Percentiles rank a stretch among this genome's conserved stretches.
These are phyloP conservation scores for Buxus sempervirens DNA, from an alignment of 164 flowering plant species.

Conservation along the genomic window DNA sequence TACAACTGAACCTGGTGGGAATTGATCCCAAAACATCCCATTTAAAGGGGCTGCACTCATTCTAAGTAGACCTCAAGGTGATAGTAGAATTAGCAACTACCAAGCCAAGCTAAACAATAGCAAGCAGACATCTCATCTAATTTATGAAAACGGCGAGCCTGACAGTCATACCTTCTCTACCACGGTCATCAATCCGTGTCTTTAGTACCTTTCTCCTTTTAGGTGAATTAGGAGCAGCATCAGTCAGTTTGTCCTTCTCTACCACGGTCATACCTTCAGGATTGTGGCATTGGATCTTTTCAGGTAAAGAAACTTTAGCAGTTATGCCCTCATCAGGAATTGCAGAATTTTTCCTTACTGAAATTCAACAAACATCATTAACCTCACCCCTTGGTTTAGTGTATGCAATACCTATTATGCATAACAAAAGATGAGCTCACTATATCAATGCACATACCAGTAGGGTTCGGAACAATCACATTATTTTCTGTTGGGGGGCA, in stretches of 20 bases:
- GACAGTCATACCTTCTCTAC: constrained; percentile 85
- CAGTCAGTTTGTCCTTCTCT: constrained; percentile 30
- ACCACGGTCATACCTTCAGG: constrained; percentile 22
- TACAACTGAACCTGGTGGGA: no score
- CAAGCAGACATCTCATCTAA: not conserved
- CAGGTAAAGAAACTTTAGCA: constrained; percentile 22
- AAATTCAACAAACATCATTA: not conserved
- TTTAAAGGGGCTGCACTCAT: no score
- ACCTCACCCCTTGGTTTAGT: not conserved
- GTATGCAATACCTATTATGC: not conserved
- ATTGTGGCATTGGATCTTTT: constrained; percentile 22
- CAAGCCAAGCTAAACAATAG: not conserved
- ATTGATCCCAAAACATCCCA: no score
- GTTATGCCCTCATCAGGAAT: constrained; percentile 19
- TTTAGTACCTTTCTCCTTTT: constrained; percentile 79
- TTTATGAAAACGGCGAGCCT: not conserved
- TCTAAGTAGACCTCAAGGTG: no score
- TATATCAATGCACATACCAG: constrained; percentile 38
- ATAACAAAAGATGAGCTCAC: not conserved
- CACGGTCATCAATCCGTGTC: constrained; percentile 87
- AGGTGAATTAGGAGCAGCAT: constrained; percentile 43
- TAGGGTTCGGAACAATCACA: constrained; percentile 18
- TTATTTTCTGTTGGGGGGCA: constrained; percentile 29
- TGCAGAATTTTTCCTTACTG: constrained; percentile 21
- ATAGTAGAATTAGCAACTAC: not conserved